Base-by-base conservation (phyloP, 2,329 filamentous ascomycete species). In the Ascochyta fabae region DNA sequence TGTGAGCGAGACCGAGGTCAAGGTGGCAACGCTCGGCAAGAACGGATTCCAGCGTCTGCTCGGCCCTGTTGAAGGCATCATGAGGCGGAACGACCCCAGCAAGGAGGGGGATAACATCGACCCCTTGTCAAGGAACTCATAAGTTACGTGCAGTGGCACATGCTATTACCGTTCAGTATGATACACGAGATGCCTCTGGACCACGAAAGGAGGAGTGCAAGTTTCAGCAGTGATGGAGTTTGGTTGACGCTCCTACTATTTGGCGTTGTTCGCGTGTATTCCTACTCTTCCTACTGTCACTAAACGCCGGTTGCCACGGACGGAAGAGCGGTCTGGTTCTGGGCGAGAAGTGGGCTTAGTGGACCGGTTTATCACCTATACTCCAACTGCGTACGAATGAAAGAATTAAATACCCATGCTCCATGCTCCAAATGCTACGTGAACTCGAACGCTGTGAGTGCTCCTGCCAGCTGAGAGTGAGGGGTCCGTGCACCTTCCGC, bases 31-130 rank as follows among this genome's bases (percentile, higher is more conserved):
- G 44, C 81, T 99, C 43, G 92, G 92, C 64, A 96, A 97, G 78
- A 91, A 92, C 67, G 95, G 94, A 6, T 99, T 99, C 79, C 94
- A 97, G 80, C 84, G 95, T 65, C 80, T 99, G 68, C 81, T 99
- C 31, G 95, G 95, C 2, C 93, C 94, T 0, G 93, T 98, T 26
- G 92, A 96, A 77, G 88, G 92, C 58, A 96, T 98, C 73, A 92
- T 99, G 91, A 85, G 95, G 76, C 86, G 95, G 70, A 91, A 84
- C 58, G 83, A 85, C 64, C 83, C 82, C 39, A 79, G 77, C 69
- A 81, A 81, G 64, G 61, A 54, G n/a, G 63, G 66, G 16, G 70
- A 70, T 15, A 84, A 87, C 65, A 81, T 89, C 73, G 88, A 90
- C 71, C 88, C 88, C 23, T 78, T 90, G 33, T 69, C 71, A 26